Evolutionary conservation across 1,284 basidiomycete species (phyloP).

Genomic region (Clitocybe nebularis): DNA sequence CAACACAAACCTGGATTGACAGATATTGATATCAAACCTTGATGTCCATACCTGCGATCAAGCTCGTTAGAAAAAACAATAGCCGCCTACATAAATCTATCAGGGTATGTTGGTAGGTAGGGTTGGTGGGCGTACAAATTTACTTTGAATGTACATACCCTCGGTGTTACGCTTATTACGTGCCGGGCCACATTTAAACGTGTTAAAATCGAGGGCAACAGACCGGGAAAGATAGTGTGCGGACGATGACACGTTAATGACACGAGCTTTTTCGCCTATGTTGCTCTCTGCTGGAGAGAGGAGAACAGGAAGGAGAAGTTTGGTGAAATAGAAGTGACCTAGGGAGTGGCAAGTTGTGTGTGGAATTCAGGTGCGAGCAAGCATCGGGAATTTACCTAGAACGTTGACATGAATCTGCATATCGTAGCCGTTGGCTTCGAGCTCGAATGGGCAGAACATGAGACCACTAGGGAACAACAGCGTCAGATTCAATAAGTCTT

Average conservation of each 20-base stretch:
- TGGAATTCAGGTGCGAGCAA: too few relatives aligned
- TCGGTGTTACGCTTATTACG: slow-evolving; percentile 25
- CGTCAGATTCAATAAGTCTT: neutral
- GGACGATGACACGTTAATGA: slow-evolving; percentile 44
- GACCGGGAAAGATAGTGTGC: slow-evolving; percentile 23
- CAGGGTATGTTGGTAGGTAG: too few relatives aligned
- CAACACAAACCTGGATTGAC: slow-evolving; percentile 33
- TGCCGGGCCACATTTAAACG: slow-evolving; percentile 27
- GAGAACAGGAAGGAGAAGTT: slow-evolving; percentile 46
- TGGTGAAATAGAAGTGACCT: slow-evolving; percentile 45
- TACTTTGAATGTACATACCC: slow-evolving; percentile 45
- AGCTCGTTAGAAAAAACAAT: slow-evolving; percentile 46
- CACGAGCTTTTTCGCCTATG: slow-evolving; percentile 34
- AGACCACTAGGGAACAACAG: neutral
- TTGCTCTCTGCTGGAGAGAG: slow-evolving; percentile 31
- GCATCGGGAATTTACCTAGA: slow-evolving; percentile 28
- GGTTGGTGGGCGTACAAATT: slow-evolving; percentile 48
- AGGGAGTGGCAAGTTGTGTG: neutral
- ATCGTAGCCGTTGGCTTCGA: slow-evolving; percentile 42
- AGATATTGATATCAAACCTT: slow-evolving; percentile 47
- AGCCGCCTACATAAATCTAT: slow-evolving; percentile 35
- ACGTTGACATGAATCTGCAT: slow-evolving; percentile 54
- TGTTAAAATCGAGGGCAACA: slow-evolving; percentile 26
- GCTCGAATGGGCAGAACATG: neutral
- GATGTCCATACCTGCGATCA: slow-evolving; percentile 42